phyloP scores from a whole-genome alignment of 2,329 filamentous ascomycete species.

The Nothopassalora personata region DNA sequence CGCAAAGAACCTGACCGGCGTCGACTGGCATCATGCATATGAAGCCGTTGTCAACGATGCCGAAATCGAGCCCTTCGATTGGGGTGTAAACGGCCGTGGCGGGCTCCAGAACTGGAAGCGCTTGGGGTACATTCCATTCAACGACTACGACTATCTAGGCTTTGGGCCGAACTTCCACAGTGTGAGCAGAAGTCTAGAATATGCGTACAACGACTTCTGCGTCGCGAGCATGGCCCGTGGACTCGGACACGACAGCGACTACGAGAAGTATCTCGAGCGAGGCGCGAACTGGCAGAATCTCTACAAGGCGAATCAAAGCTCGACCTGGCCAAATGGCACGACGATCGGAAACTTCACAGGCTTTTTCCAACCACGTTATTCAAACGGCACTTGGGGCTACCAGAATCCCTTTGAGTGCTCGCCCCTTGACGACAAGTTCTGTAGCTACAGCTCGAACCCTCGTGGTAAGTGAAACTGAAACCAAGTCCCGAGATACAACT shows the following conservation, averaged over 20 bases:
- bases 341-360: conserved; percentile 58
- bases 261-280: conserved; percentile 55
- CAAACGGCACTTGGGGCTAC: conserved; percentile 62
- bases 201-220: conserved; percentile 64
- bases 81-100: conserved; percentile 64
- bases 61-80: conserved; percentile 63
- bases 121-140: conserved; percentile 56
- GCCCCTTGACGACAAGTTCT: conserved; percentile 48
- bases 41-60: conserved; percentile 67
- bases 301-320: conserved; percentile 57
- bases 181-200: conserved; percentile 65
- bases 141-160: conserved; percentile 52
- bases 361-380: conserved; percentile 63
- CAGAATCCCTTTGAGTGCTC: conserved; percentile 54
- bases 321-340: conserved; percentile 46
- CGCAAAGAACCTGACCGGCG: conserved; percentile 54
- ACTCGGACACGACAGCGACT: conserved; percentile 48
- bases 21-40: conserved; percentile 65
- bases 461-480: conserved; percentile 12
- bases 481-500: too few relatives aligned
- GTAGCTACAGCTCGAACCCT: conserved; percentile 43
- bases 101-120: conserved; percentile 65
- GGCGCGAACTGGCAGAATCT: conserved; percentile 67
- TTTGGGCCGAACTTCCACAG: conserved; percentile 64
- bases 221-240: conserved; percentile 61